These are phyloP conservation scores for Racocetra persica DNA, from an alignment of 371 early-diverging fungal species.

Conservation along the genomic window DNA sequence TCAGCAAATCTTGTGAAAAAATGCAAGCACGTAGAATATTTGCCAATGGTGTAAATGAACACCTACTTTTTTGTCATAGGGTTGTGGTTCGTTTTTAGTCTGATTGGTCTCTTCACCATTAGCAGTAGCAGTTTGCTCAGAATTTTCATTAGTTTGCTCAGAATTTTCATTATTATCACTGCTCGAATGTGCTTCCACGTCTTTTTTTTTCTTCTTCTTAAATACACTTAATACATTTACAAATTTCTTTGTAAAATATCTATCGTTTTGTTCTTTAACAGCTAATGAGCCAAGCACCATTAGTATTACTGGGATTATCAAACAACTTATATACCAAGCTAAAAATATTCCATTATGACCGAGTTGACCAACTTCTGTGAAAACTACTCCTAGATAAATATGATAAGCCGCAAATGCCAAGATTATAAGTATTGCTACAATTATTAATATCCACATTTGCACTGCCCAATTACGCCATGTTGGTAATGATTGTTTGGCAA, in stretches of 20 bases:
- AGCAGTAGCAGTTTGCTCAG: slow-evolving; percentile 39
- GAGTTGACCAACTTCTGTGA: slow-evolving; percentile 42
- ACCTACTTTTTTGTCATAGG: slow-evolving; percentile 11
- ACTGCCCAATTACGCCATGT: slow-evolving; percentile 74
- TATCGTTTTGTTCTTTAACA: slow-evolving; percentile 55
- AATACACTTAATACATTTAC: neutral
- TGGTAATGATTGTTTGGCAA: slow-evolving; percentile 74
- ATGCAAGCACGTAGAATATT: slow-evolving; percentile 83
- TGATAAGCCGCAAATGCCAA: slow-evolving; percentile 67
- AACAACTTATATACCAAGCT: slow-evolving; percentile 63
- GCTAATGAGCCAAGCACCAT: slow-evolving; percentile 51
- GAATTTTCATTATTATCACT: slow-evolving; percentile 28
- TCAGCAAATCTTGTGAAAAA: slow-evolving; percentile 81
- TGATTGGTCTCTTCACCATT: slow-evolving; percentile 44
- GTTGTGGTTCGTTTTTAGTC: slow-evolving; percentile 45
- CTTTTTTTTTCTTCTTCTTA: neutral
- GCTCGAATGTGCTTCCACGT: neutral
- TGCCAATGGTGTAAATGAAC: slow-evolving; percentile 90
- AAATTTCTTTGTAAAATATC: slow-evolving; percentile 40
- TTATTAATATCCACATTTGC: slow-evolving; percentile 72
- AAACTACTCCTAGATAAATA: slow-evolving; percentile 59
- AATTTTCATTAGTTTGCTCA: slow-evolving; percentile 34
- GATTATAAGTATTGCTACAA: slow-evolving; percentile 62
- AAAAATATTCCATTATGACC: slow-evolving; percentile 52
- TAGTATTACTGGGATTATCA: slow-evolving; percentile 64